Base-by-base conservation (phyloP, 345 rosid species). In the Nephelium lappaceum region DNA sequence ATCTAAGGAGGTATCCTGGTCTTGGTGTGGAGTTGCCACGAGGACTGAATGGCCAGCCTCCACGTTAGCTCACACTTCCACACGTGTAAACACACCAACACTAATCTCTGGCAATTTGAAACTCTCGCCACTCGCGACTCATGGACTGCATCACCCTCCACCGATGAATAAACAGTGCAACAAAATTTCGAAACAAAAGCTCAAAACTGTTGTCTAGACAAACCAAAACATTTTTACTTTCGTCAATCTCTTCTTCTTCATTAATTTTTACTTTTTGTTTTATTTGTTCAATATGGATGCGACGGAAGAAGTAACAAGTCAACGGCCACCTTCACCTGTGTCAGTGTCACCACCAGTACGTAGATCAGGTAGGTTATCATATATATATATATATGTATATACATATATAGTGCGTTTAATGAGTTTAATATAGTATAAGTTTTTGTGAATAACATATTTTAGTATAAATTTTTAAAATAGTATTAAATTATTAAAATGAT, bases 31-130 rank as follows among this genome's bases (percentile, higher is more conserved):
- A 49, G 53, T 57, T 57, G 62, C 6, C 61, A 75, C 60, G 49
- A 39, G 63, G 43, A 31, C 47, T n/a, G 81, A 79, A 77, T 69
- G 79, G 77, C 81, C 41, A 80, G 79, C 81, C 41, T 80, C 86
- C 86, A 80, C 86, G 83, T 77, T 4, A 21, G 25, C 61, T 25
- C 51, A 16, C 24, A 25, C 12, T n/a, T 63, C 21, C 49, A 38
- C 75, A 73, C 78, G 81, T 80, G 85, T 71, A 73, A 41, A 69
- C 18, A 39, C 8, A 41, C 19, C 55, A 6, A 38, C 43, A 5
- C 51, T 16, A n/a, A n/a, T 5, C 65, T 1, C 65, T 61, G 11
- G 6, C 12, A 49, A 49, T 49, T 49, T 49, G 53, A 3, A 14
- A 16, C 18, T 49, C 4, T 27, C 31, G 2, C 49, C 49, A 45